phyloP scores from a whole-genome alignment of 495 filamentous ascomycete species.

The Trypethelium eluteriae region DNA sequence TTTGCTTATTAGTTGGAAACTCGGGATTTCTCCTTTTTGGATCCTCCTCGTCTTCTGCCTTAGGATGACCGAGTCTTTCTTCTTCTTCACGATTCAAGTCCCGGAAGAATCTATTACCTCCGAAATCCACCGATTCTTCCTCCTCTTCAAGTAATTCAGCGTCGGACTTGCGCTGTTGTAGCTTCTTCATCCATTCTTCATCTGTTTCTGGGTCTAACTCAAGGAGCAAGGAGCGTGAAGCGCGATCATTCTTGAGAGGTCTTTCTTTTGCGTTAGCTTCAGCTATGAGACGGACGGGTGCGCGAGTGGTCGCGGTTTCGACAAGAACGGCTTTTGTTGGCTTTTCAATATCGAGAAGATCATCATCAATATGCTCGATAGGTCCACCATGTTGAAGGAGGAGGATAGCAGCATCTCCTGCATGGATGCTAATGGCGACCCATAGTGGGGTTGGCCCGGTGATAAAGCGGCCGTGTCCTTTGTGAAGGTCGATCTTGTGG shows the following conservation, averaged over 20 bases:
- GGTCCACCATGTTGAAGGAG: conserved; percentile 1
- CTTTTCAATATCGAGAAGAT: background rate
- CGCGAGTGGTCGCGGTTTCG: background rate
- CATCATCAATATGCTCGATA: background rate
- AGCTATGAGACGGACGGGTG: background rate
- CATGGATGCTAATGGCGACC: background rate
- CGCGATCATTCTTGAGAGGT: background rate
- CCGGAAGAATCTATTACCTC: background rate
- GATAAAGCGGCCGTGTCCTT: conserved; percentile 1
- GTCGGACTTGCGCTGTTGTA: conserved; percentile 1
- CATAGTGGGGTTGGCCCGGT: background rate
- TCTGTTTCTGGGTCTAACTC: background rate
- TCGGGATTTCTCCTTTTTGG: background rate
- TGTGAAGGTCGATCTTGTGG: background rate
- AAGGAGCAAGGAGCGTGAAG: background rate
- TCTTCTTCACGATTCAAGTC: conserved; percentile 5
- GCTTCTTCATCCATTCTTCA: background rate
- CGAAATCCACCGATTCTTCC: background rate
- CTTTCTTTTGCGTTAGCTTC: background rate
- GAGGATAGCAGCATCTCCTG: background rate
- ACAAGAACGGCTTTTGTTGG: background rate
- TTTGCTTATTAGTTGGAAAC: background rate
- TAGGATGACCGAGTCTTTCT: background rate
- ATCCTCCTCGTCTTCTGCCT: background rate
- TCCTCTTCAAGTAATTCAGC: background rate